These are phyloP conservation scores for Staphylotrichum tortipilum DNA, from an alignment of 495 filamentous ascomycete species.

Conservation along the genomic window DNA sequence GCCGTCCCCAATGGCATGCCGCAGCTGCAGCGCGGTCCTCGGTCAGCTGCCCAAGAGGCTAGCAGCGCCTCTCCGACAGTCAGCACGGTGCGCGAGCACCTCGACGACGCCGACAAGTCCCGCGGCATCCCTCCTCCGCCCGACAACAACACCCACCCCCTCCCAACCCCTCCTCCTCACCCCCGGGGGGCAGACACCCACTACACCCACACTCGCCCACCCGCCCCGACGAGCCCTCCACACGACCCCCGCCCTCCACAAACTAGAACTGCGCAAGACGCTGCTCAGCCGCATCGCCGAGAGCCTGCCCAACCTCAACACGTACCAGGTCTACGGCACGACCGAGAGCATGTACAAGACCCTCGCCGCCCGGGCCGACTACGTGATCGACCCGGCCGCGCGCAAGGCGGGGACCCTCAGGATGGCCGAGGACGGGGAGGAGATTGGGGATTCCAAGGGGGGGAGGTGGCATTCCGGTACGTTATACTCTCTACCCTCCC, in stretches of 20 bases:
- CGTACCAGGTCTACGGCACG: slow-evolving; percentile 40
- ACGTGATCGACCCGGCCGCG: slow-evolving; percentile 53
- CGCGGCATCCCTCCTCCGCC: not conserved
- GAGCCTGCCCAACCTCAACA: slow-evolving; percentile 1
- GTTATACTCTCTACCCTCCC: slow-evolving; percentile 17
- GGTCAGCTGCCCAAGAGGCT: slow-evolving; percentile 12
- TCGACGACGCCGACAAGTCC: no score
- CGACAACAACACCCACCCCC: not conserved
- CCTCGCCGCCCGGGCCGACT: slow-evolving; percentile 68
- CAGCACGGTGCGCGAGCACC: not conserved
- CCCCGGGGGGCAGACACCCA: no score
- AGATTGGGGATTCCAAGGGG: slow-evolving; percentile 63
- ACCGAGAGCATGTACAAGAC: slow-evolving; percentile 72
- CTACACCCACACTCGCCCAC: no score
- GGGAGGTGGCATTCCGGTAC: slow-evolving; percentile 80
- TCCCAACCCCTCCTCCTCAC: no score
- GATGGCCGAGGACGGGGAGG: slow-evolving; percentile 60
- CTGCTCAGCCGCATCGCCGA: slow-evolving; percentile 4
- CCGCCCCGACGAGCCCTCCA: slow-evolving; percentile 9
- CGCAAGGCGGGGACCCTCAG: slow-evolving; percentile 49
- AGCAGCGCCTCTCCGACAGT: slow-evolving; percentile 7
- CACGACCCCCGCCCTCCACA: not conserved
- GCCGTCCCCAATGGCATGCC: slow-evolving; percentile 24
- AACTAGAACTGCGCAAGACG: not conserved
- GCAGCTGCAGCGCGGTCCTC: slow-evolving; percentile 18